A percentile compares a stretch with the other conserved stretches of the same genome.
phyloP scores from a whole-genome alignment of 345 rosid species.

The Heritiera littoralis region DNA sequence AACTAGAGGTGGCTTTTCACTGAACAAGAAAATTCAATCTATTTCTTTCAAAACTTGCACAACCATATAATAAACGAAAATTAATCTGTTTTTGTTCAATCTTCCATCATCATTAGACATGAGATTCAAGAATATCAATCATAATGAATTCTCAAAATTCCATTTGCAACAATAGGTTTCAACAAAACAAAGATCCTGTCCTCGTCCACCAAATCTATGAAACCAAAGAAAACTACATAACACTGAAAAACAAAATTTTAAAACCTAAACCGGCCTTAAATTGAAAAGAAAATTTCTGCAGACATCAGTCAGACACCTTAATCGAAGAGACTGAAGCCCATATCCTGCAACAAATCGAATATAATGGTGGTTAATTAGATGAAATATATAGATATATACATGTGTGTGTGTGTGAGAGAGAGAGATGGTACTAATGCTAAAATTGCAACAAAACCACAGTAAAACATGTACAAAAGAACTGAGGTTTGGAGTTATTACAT shows the following conservation, averaged over 20 bases:
- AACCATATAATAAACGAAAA: not conserved
- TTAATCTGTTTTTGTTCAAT: not conserved
- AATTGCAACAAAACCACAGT: not conserved
- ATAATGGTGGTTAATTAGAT: not conserved
- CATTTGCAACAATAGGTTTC: constrained; percentile 4
- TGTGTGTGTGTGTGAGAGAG: no score
- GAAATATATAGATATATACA: not conserved
- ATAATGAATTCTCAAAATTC: not conserved
- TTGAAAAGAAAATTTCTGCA: not conserved
- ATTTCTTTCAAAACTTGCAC: not conserved
- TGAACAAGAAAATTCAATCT: no score
- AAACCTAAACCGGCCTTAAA: not conserved
- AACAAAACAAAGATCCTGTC: not conserved
- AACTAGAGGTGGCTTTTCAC: no score
- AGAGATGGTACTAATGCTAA: not conserved
- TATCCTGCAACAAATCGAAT: constrained; percentile 45
- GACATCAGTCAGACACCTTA: constrained; percentile 19
- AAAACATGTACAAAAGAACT: not conserved
- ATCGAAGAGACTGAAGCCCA: constrained; percentile 67
- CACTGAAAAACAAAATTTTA: constrained; percentile 1
- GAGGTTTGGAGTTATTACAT: constrained; percentile 44
- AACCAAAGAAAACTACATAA: not conserved
- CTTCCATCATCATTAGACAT: not conserved
- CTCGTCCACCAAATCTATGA: constrained; percentile 16
- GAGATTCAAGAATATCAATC: not conserved